Evolutionary conservation across 306 rosid species (phyloP), one percentile per base, ranked within the genome.

Genomic region (Geum urbanum): DNA sequence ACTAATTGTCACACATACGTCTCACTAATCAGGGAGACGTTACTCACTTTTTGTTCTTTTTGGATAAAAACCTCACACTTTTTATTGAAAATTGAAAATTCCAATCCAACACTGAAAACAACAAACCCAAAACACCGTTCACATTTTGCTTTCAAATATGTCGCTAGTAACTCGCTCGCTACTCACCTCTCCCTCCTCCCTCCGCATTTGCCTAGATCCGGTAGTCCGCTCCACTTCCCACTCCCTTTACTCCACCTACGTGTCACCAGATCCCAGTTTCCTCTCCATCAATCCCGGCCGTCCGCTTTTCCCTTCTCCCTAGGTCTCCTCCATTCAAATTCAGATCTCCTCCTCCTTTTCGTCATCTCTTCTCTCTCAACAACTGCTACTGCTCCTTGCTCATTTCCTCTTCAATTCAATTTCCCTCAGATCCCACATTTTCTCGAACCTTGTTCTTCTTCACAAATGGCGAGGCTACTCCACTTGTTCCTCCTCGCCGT

Each of bases 361-460:
- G 2, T 27, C 32, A n/a, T n/a, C n/a, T n/a, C 48, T 68, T 19
- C 66, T 12, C 7, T 73, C 55, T 71, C 16, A 66, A 65, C 65
- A 19, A 27, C 48, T 60, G 44, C 63, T 16, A 37, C 43, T 20
- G 27, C 48, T 50, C 40, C 43, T 19, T 39, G 61, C 5, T 2
- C 13, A 12, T 70, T 24, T 60, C 69, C 14, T 77, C 74, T 9
- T 37, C 37, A 12, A 48, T 59, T 49, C 43, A 16, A 1, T 68
- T 3, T 63, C n/a, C 65, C 75, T 70, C 76, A 67, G 86, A 80
- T 88, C 96, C 96, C 71, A 35, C 82, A 24, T 81, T 78, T 5
- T 68, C 57, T 74, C 40, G 32, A 40, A 53, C 51, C 59, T 39
- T 49, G 9, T 8, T 67, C 49, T 53, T 0, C 61, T 57, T 45